Conservation (phyloP, 192 early-diverging fungal genomes). For the Linderina pennispora region DNA sequence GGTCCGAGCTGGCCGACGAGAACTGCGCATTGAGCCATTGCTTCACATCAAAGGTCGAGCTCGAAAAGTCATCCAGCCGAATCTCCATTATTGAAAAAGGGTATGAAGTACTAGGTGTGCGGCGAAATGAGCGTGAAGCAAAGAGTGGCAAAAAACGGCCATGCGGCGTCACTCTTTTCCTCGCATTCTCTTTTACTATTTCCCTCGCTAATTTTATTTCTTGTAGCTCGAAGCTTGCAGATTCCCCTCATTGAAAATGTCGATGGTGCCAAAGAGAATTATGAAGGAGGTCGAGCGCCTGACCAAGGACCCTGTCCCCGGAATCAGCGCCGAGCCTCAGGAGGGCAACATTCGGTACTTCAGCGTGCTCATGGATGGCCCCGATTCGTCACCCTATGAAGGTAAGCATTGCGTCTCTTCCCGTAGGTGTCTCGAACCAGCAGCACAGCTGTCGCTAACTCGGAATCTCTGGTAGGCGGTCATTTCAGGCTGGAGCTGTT, state of each 20-base stretch:
- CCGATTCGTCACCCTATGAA: conserved; percentile 90
- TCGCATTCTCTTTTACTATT: background rate
- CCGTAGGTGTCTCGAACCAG: too few species aligned
- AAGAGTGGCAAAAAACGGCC: background rate
- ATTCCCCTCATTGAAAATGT: too few species aligned
- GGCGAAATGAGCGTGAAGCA: background rate
- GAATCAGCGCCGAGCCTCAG: conserved; percentile 81
- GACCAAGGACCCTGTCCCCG: conserved; percentile 89
- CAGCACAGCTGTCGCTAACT: background rate
- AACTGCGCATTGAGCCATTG: conserved; percentile 40
- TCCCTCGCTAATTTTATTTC: background rate
- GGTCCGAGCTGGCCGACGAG: conserved; percentile 5
- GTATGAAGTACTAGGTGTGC: background rate
- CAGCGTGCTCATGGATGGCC: conserved; percentile 90
- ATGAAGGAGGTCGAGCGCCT: conserved; percentile 95
- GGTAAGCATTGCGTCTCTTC: too few species aligned
- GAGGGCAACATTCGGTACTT: conserved; percentile 97
- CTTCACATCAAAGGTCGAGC: conserved; percentile 26
- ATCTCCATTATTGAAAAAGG: conserved; percentile 18
- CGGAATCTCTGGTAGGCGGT: conserved; percentile 57
- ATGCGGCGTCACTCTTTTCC: background rate
- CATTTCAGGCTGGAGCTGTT: conserved; percentile 93
- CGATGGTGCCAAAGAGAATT: conserved; percentile 30
- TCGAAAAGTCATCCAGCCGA: conserved; percentile 27
- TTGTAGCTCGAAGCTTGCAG: background rate